These are phyloP conservation scores for Silene latifolia DNA, from an alignment of 148 eudicot genomes.

Conservation along the genomic window DNA sequence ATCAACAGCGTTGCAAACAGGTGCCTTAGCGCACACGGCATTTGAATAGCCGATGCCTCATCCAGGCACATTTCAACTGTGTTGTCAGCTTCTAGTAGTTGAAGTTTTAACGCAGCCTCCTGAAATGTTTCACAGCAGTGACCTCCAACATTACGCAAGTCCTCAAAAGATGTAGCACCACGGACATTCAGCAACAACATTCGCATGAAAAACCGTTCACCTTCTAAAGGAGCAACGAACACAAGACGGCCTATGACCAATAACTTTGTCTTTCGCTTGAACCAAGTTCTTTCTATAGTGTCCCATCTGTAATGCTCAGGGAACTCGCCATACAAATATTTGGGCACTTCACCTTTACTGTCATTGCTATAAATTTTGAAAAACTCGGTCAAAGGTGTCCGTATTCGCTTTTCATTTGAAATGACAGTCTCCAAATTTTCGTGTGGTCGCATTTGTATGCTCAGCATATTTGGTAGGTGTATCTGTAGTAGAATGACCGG, in stretches of 20 bases:
- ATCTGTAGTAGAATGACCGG: background rate
- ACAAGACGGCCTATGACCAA: too few relatives aligned
- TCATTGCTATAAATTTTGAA: background rate
- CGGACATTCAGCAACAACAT: background rate
- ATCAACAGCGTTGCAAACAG: background rate
- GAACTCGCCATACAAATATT: background rate
- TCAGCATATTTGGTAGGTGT: background rate
- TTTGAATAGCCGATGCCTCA: background rate
- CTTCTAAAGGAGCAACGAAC: background rate
- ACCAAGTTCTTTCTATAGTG: background rate
- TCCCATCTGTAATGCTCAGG: background rate
- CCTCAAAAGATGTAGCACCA: background rate
- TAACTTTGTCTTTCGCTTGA: too few relatives aligned
- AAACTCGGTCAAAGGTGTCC: background rate
- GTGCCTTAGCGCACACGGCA: background rate
- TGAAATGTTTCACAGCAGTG: background rate
- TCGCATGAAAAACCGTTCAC: background rate
- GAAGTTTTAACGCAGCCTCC: background rate
- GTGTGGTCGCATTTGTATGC: background rate
- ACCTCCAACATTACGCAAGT: background rate
- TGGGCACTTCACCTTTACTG: background rate
- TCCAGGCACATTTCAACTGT: background rate
- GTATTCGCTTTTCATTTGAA: background rate
- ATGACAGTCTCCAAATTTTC: background rate
- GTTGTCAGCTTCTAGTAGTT: background rate